Conservation (phyloP, 371 early-diverging fungal species). For the Rhizopus microsporus region DNA sequence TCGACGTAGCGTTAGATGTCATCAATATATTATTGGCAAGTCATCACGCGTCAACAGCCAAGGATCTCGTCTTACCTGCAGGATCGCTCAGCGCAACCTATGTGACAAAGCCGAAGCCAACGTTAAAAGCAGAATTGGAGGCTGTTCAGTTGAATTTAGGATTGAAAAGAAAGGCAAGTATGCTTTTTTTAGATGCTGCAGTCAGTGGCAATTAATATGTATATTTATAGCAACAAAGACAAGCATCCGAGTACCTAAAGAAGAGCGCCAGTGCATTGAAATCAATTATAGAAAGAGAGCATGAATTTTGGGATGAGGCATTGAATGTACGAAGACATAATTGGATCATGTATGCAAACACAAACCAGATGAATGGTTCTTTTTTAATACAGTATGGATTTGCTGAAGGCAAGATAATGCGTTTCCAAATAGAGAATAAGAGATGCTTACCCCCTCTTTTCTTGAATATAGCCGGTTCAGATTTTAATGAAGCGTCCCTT, state of each 20-base stretch:
- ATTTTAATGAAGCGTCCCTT: constrained; percentile 29
- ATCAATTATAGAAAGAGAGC: constrained; percentile 55
- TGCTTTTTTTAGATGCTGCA: not conserved
- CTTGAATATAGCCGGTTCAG: constrained; percentile 23
- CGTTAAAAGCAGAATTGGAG: constrained; percentile 52
- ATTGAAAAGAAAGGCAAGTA: constrained; percentile 56
- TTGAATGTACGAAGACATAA: constrained; percentile 62
- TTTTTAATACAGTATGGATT: constrained; percentile 61
- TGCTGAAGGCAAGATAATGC: constrained; percentile 48
- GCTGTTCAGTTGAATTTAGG: constrained; percentile 66
- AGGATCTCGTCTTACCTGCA: constrained; percentile 47
- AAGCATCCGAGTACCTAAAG: constrained; percentile 61
- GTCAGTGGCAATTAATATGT: not conserved
- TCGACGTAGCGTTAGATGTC: constrained; percentile 74
- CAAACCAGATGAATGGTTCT: constrained; percentile 14
- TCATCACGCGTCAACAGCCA: constrained; percentile 35
- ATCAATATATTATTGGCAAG: constrained; percentile 66
- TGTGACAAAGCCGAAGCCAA: constrained; percentile 50
- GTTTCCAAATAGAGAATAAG: not conserved
- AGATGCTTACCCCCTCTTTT: not conserved
- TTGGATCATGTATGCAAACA: constrained; percentile 66
- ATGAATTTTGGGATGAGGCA: constrained; percentile 71
- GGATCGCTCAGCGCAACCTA: constrained; percentile 60
- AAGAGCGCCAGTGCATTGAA: constrained; percentile 54
- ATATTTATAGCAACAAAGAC: constrained; percentile 53